Evolutionary conservation across 2,329 filamentous ascomycete genomes (phyloP).

Genomic region (Dothideomycetidae sp.): DNA sequence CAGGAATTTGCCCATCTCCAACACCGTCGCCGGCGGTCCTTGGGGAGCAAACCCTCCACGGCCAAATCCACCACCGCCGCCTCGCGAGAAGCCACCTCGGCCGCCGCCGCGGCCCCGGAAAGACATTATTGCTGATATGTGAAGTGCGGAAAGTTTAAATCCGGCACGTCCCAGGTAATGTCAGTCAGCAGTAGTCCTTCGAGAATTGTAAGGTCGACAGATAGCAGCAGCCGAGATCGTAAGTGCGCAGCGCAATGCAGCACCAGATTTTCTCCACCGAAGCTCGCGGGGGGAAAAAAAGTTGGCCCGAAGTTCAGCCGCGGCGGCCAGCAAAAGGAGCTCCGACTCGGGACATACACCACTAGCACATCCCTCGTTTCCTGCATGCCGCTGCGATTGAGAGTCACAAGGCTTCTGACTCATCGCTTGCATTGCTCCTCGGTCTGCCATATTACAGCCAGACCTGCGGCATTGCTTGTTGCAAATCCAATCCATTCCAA

Average conservation of each 20-base stretch:
- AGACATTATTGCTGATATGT: constrained; percentile 12
- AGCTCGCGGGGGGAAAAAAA: background rate
- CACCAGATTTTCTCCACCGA: background rate
- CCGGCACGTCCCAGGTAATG: no score
- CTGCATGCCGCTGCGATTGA: background rate
- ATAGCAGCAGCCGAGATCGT: no score
- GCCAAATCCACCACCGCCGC: constrained; percentile 5
- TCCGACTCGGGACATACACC: no score
- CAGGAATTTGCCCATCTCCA: constrained; percentile 83
- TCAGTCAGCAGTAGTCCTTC: no score
- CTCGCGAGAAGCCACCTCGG: constrained; percentile 13
- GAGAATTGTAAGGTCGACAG: no score
- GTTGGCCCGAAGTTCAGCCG: background rate
- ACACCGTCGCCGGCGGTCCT: constrained; percentile 6
- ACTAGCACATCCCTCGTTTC: no score
- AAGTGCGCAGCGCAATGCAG: no score
- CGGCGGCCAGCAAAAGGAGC: background rate
- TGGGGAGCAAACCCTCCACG: constrained; percentile 3
- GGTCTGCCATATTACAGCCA: background rate
- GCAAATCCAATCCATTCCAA: background rate
- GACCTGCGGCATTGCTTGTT: no score
- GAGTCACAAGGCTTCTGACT: background rate
- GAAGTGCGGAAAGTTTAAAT: no score
- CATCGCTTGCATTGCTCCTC: background rate
- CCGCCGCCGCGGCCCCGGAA: constrained; percentile 15